phyloP scores from a whole-genome alignment of 257 asterid genomes.

The Solanum ossicruentum region DNA sequence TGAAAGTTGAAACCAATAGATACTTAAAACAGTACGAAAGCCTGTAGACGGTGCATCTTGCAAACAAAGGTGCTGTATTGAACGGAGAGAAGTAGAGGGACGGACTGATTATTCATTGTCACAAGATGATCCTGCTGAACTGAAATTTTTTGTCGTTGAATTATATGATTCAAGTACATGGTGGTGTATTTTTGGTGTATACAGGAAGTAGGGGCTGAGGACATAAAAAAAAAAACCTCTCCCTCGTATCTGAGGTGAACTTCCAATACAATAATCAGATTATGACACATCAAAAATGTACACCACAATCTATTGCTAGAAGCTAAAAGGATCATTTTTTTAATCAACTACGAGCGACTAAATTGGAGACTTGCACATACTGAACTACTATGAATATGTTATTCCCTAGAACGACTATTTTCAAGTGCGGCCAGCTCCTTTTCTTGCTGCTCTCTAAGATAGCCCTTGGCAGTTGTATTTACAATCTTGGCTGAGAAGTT shows the following conservation, averaged over 20 bases:
- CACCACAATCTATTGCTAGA: neutral
- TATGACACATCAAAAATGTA: neutral
- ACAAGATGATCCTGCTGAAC: neutral
- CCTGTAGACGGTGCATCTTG: neutral
- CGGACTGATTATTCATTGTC: neutral
- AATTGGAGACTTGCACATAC: neutral
- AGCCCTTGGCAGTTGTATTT: conserved; percentile 53
- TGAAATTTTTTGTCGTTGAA: neutral
- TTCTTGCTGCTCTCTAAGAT: conserved; percentile 49
- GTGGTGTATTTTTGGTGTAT: conserved; percentile 13
- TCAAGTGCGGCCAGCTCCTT: conserved; percentile 40
- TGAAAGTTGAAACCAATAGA: neutral
- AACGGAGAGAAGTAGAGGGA: neutral
- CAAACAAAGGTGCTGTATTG: neutral
- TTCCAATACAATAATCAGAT: conserved; percentile 1
- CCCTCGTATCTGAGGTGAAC: neutral
- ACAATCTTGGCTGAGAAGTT: conserved; percentile 59
- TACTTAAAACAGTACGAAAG: neutral
- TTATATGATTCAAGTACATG: neutral
- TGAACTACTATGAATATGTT: neutral
- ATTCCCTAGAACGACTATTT: conserved; percentile 1
- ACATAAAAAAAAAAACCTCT: neutral
- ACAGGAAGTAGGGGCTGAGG: neutral
- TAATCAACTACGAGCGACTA: neutral
- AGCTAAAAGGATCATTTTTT: neutral